Base-by-base conservation (phyloP, 2,329 filamentous ascomycete species). In the Microsporum canis region DNA sequence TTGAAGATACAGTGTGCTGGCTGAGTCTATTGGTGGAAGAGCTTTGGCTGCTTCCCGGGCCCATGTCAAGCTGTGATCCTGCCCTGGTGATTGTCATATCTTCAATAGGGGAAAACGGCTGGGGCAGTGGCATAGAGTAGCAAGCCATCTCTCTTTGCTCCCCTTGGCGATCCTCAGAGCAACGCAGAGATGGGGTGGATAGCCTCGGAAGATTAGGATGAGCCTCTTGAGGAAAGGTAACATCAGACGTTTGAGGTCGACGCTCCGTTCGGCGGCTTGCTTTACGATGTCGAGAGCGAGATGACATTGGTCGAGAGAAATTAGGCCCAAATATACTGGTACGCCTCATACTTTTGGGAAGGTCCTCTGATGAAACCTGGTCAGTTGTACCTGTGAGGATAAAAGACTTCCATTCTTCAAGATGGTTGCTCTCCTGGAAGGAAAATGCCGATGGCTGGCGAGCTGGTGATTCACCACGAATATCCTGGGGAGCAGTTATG, bases 21-120 rank as follows among this genome's bases (percentile, higher is more conserved):
- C 62, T 66, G 10, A 66, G 47, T 12, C 63, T 59, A 27, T 59
- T 60, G n/a, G 49, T 65, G 10, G 65, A 64, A 3, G 64, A 60
- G 33, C 60, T 64, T 43, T 64, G 65, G 47, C 60, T 64, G n/a
- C 63, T 63, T 8, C 62, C 65, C 6, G 65, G 65, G 1, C 63
- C 64, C 36, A 34, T 29, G 47, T 45, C 39, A 45, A 3, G 17
- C 53, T 38, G 17, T 34, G 41, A 2, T 17, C 14, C 33, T 10
- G 31, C 5, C 8, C 33, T 3, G n/a, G 12, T 10, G 14, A 55
- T 8, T 12, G 2, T 36, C 29, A 17, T n/a, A 8, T 33, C 6
- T 17, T 3, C 14, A 12, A 34, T 17, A 36, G 31, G 51, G 8
- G 51, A 55, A 36, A 55, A 31, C 3, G 14, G 29, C n/a, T 36